These are phyloP conservation scores for Tetrapisispora pingtungensis DNA, from an alignment of 805 yeast species.

Conservation along the genomic window DNA sequence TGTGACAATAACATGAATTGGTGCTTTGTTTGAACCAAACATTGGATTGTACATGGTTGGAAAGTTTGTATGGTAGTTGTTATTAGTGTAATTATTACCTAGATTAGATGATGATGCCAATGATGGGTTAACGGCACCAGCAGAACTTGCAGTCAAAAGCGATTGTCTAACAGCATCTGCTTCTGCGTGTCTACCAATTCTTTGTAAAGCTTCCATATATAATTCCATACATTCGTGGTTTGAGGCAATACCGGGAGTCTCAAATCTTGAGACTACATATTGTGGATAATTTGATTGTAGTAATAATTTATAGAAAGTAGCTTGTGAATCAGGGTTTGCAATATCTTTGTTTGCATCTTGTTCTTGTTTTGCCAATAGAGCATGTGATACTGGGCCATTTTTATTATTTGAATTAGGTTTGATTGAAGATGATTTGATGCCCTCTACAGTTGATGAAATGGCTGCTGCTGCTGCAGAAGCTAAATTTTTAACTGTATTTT, in stretches of 20 bases:
- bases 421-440: background rate
- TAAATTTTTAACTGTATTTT: background rate
- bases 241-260: constrained; percentile 85
- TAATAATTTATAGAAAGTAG: constrained; percentile 68
- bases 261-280: constrained; percentile 87
- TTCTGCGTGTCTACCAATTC: constrained; percentile 66
- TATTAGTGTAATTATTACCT: constrained; percentile 9
- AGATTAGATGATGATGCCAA: constrained; percentile 19
- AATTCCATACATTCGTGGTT: constrained; percentile 68
- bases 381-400: constrained; percentile 21
- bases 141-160: constrained; percentile 31
- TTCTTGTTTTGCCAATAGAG: constrained; percentile 54
- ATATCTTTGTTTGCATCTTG: constrained; percentile 76
- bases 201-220: constrained; percentile 72
- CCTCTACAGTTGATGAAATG: constrained; percentile 1
- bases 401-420: background rate
- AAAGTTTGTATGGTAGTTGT: constrained; percentile 16
- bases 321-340: constrained; percentile 62
- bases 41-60: constrained; percentile 28
- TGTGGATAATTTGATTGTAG: constrained; percentile 85
- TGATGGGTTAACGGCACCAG: constrained; percentile 27
- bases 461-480: constrained; percentile 3
- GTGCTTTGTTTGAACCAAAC: constrained; percentile 63
- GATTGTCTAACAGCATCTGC: constrained; percentile 57
- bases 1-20: constrained; percentile 86